Evolutionary conservation across 352 stramenopile species (phyloP), one percentile per base, ranked within the genome.

Genomic region (Plasmopara viticola): DNA sequence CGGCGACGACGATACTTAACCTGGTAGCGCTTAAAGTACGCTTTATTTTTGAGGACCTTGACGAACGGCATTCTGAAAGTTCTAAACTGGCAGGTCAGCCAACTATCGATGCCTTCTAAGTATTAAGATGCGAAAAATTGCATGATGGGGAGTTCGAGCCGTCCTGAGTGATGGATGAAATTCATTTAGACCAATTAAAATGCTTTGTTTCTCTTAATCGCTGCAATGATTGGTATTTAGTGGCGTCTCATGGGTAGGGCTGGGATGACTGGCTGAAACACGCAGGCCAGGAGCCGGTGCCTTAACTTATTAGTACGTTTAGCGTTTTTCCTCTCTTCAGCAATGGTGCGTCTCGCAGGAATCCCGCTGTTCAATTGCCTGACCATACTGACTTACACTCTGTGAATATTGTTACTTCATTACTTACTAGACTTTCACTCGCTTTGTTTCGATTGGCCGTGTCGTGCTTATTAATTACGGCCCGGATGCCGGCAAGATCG

Each of bases 11-110:
- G 90, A 64, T 96, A 98, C 83, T 99, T 98, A 68, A 98, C 95
- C 82, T 99, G 97, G 83, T 97, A 99, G 49, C 96, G 91, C 75
- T 98, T 99, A 84, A 98, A 99, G 87, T 99, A 99, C 51, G 95
- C 91, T 79, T 99, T 99, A 76, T 93, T 98, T 82, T 99, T 99
- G 64, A 89, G 79, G 55, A 99, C 86, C 86, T 99, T 99, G 60
- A 99, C 95, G 80, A 99, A 99, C 53, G 74, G 50, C 92, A 94
- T 94, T 56, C 44, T 70, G 70, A 83, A 86, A 84, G 66, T 70
- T 78, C 70, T 67, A 80, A 83, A 87, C 67, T 87, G 72, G 56
- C 51, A 8, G 38, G 1, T 25, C 20, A 25, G 3, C 20, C 20
- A 25, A 25, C 20, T 25, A 25, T 25, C 20, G 20, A 25, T 25